Evolutionary conservation across 2,329 filamentous ascomycete genomes (phyloP).

Genomic region (Periglandula ipomoeae): DNA sequence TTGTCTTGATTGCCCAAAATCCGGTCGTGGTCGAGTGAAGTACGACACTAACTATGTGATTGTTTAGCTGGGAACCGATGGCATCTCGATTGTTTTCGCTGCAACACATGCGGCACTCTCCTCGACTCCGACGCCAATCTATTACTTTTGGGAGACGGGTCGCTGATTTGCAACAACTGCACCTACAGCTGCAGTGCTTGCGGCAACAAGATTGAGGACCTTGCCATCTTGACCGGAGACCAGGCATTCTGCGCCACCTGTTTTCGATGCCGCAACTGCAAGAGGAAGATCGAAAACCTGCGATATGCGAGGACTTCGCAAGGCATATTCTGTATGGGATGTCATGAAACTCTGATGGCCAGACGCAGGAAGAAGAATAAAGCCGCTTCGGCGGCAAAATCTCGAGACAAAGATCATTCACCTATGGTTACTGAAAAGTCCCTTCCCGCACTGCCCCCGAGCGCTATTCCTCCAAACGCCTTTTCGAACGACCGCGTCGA

Average conservation of each 20-base stretch:
- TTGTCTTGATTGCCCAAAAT: not conserved
- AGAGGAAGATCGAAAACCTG: conserved; percentile 96
- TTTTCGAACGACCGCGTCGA: conserved; percentile 53
- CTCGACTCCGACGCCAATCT: conserved; percentile 98
- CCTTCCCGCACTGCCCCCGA: conserved; percentile 79
- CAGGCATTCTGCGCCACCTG: conserved; percentile 97
- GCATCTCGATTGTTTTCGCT: conserved; percentile 98
- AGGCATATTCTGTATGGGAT: conserved; percentile 99
- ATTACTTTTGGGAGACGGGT: conserved; percentile 91
- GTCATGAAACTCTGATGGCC: conserved; percentile 94
- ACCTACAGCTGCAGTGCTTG: conserved; percentile 98
- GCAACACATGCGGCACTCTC: conserved; percentile 88
- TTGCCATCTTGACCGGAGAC: conserved; percentile 94
- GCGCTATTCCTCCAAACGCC: conserved; percentile 52
- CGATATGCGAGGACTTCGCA: conserved; percentile 96
- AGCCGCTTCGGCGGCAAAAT: conserved; percentile 48
- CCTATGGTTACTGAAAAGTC: conserved; percentile 81
- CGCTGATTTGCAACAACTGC: conserved; percentile 97
- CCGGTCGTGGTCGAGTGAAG: too few relatives aligned
- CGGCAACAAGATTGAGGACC: conserved; percentile 94
- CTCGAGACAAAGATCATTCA: conserved; percentile 52
- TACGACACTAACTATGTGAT: conserved; percentile 14
- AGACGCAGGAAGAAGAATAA: conserved; percentile 80
- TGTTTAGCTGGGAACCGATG: conserved; percentile 79
- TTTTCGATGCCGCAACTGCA: conserved; percentile 96